Percentiles rank a stretch among this genome's conserved stretches.
These are phyloP conservation scores for Colletotrichum eleusines DNA, from an alignment of 2,329 filamentous ascomycete genomes.

Conservation along the genomic window DNA sequence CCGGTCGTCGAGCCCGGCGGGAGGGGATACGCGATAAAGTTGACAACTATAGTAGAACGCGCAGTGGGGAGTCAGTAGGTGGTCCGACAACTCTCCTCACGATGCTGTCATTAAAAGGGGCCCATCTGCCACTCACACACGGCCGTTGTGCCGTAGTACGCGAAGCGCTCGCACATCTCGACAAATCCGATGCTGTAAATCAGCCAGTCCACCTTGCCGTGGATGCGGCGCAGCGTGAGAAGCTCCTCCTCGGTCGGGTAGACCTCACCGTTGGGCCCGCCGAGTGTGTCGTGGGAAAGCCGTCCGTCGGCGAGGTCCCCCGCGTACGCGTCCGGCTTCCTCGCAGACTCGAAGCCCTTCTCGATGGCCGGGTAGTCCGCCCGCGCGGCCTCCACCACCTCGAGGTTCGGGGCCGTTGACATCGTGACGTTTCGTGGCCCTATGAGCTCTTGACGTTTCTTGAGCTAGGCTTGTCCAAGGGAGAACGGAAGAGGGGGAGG, in stretches of 20 bases:
- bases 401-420: constrained; percentile 35
- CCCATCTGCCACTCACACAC: constrained; percentile 61
- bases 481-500: neutral
- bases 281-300: constrained; percentile 3
- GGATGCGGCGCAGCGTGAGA: constrained; percentile 63
- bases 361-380: constrained; percentile 33
- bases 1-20: constrained; percentile 65
- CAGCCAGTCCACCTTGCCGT: constrained; percentile 65
- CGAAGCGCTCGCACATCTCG: constrained; percentile 74
- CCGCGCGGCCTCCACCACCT: constrained; percentile 34
- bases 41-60: constrained; percentile 60
- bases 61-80: constrained; percentile 56
- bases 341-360: constrained; percentile 24
- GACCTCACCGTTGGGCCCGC: constrained; percentile 47
- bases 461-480: neutral
- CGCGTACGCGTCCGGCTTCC: constrained; percentile 10
- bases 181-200: constrained; percentile 72
- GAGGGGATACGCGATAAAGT: constrained; percentile 68
- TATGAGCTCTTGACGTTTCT: neutral
- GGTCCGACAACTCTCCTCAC: too few species aligned
- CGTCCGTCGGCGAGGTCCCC: constrained; percentile 3
- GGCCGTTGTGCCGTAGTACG: constrained; percentile 73
- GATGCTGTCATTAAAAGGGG: neutral
- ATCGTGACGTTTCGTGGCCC: constrained; percentile 2
- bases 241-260: constrained; percentile 67